These are phyloP conservation scores for Echium plantagineum DNA, from an alignment of 257 asterid species.

Conservation along the genomic window DNA sequence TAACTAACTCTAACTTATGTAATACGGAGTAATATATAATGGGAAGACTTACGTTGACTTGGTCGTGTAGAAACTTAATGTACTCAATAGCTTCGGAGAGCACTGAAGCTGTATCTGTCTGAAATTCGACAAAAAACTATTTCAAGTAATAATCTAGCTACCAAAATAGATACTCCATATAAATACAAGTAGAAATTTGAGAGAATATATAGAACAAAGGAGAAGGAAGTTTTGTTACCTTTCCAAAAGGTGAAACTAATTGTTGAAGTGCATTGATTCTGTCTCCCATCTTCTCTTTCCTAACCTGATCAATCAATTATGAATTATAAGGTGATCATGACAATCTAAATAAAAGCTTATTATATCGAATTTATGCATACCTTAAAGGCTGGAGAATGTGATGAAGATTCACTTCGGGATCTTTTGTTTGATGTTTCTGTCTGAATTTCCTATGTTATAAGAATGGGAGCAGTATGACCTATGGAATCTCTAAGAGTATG, in stretches of 20 bases:
- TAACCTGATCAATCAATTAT: constrained; percentile 34
- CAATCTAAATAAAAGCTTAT: too few relatives aligned
- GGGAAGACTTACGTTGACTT: constrained; percentile 82
- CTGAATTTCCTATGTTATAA: too few relatives aligned
- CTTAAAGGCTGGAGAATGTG: constrained; percentile 73
- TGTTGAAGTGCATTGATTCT: constrained; percentile 87
- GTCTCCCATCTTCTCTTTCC: constrained; percentile 95
- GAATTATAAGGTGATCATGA: too few relatives aligned
- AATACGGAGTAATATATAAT: too few relatives aligned
- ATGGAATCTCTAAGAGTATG: too few relatives aligned
- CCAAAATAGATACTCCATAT: too few relatives aligned
- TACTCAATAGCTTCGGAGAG: constrained; percentile 84
- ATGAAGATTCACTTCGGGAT: constrained; percentile 45
- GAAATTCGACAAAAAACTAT: background rate
- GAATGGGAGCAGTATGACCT: too few relatives aligned
- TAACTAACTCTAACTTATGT: too few relatives aligned
- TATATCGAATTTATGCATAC: constrained; percentile 27
- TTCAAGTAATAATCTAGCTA: too few relatives aligned
- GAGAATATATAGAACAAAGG: background rate
- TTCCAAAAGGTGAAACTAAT: constrained; percentile 90
- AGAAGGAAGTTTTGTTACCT: constrained; percentile 31
- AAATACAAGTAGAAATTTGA: too few relatives aligned
- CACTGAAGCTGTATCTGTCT: constrained; percentile 98
- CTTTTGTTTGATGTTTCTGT: constrained; percentile 52
- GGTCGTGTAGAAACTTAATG: constrained; percentile 80